phyloP scores from a whole-genome alignment of 1,284 basidiomycete species.

The Fomes fomentarius region DNA sequence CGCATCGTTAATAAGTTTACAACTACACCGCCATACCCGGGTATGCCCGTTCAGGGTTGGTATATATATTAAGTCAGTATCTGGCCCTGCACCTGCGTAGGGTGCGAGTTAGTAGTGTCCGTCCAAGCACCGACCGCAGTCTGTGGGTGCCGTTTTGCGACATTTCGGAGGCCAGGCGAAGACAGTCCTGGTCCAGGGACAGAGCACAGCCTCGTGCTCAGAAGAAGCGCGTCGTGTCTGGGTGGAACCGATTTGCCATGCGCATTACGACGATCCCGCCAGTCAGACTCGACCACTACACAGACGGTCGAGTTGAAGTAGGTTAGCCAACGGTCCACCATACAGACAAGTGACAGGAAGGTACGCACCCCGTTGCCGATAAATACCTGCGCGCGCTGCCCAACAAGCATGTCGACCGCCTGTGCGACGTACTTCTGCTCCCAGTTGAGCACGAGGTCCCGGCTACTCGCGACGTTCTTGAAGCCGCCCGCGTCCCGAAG shows the following conservation, averaged over 20 bases:
- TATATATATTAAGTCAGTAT: background rate
- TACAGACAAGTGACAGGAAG: slow-evolving; percentile 24
- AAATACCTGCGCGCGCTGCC: slow-evolving; percentile 45
- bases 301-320: background rate
- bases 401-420: slow-evolving; percentile 49
- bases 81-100: background rate
- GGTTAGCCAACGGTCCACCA: background rate
- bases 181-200: too few species aligned
- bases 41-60: too few species aligned
- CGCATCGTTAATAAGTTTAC: background rate
- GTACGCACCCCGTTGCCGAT: slow-evolving; percentile 49
- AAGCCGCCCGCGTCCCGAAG: slow-evolving; percentile 32
- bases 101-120: background rate
- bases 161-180: too few species aligned
- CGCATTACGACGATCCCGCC: slow-evolving; percentile 60
- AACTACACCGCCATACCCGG: too few species aligned
- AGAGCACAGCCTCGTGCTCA: too few species aligned
- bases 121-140: background rate
- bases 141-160: background rate
- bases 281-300: slow-evolving; percentile 62
- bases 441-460: slow-evolving; percentile 40
- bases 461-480: slow-evolving; percentile 34
- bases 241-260: slow-evolving; percentile 40
- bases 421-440: slow-evolving; percentile 44
- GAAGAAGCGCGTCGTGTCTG: slow-evolving; percentile 32